phyloP scores from a whole-genome alignment of 2,329 filamentous ascomycete species.

The Aotearoamyces nothofagi region DNA sequence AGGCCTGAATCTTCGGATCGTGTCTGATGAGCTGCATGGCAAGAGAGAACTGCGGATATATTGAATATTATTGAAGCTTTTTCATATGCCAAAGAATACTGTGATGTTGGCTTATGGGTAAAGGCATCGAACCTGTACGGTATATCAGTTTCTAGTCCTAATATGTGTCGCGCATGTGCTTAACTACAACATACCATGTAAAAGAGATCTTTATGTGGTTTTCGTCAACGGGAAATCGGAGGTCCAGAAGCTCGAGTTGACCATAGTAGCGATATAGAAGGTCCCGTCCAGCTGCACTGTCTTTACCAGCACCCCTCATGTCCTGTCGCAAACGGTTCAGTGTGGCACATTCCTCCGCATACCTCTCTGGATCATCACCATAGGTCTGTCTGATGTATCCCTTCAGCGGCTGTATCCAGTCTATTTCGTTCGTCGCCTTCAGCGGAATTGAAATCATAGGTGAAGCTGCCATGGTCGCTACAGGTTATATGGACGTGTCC shows the following conservation, averaged over 20 bases:
- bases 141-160: conserved; percentile 7
- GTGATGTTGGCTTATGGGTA: conserved; percentile 90
- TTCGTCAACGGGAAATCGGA: conserved; percentile 94
- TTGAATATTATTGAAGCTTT: conserved; percentile 99
- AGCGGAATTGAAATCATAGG: conserved; percentile 88
- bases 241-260: conserved; percentile 83
- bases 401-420: conserved; percentile 90
- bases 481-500: no score
- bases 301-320: conserved; percentile 93
- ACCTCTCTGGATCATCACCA: conserved; percentile 91
- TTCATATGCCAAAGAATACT: conserved; percentile 93
- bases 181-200: conserved; percentile 54
- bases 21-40: conserved; percentile 86
- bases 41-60: conserved; percentile 91
- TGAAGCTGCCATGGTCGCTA: conserved; percentile 4
- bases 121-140: conserved; percentile 87
- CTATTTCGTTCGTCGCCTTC: conserved; percentile 92
- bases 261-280: conserved; percentile 95
- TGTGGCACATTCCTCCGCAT: conserved; percentile 86
- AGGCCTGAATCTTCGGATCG: conserved; percentile 82
- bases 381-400: conserved; percentile 86
- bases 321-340: conserved; percentile 93
- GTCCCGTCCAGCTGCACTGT: conserved; percentile 86
- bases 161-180: background rate
- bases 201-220: conserved; percentile 99